Percentiles rank a stretch among this genome's conserved stretches.
These are phyloP conservation scores for Nothophoma quercina DNA, from an alignment of 2,329 filamentous ascomycete genomes.

Conservation along the genomic window DNA sequence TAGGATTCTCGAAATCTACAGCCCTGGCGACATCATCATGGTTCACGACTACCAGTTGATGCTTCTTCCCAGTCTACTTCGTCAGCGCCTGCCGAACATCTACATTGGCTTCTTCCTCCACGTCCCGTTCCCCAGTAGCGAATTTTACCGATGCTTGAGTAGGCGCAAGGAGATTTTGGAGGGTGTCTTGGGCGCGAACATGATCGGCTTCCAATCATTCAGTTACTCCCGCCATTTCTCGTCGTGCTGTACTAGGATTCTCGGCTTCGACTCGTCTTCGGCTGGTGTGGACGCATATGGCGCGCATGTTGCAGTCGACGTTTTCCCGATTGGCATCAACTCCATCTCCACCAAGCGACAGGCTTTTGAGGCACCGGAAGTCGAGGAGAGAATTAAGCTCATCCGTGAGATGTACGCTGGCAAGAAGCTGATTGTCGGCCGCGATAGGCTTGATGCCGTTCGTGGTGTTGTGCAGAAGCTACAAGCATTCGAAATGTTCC, in stretches of 20 bases:
- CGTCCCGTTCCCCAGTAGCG: slow-evolving; percentile 93
- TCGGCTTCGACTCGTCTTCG: slow-evolving; percentile 87
- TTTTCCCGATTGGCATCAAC: slow-evolving; percentile 95
- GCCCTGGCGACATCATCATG: slow-evolving; percentile 89
- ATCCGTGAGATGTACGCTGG: slow-evolving; percentile 82
- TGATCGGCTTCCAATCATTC: slow-evolving; percentile 94
- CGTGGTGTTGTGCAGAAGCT: slow-evolving; percentile 95
- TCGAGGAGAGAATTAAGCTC: slow-evolving; percentile 74
- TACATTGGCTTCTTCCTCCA: slow-evolving; percentile 96
- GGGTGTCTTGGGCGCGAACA: slow-evolving; percentile 87
- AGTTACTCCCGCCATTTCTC: slow-evolving; percentile 95
- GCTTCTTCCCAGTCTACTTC: slow-evolving; percentile 85
- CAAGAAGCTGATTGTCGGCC: slow-evolving; percentile 93
- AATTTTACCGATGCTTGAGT: slow-evolving; percentile 89
- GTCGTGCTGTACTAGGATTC: slow-evolving; percentile 88
- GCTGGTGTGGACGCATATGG: slow-evolving; percentile 90
- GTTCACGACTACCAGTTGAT: slow-evolving; percentile 96
- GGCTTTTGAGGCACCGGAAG: slow-evolving; percentile 75
- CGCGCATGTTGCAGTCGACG: slow-evolving; percentile 85
- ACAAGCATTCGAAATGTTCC: slow-evolving; percentile 90
- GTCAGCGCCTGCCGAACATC: slow-evolving; percentile 84
- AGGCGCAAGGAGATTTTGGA: slow-evolving; percentile 89
- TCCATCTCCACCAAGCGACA: slow-evolving; percentile 77
- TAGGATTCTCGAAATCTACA: slow-evolving; percentile 86
- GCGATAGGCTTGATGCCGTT: slow-evolving; percentile 92